Percentiles rank a stretch among this genome's conserved stretches.
Evolutionary conservation across 2,329 filamentous ascomycete species (phyloP).

Genomic region (Phialophora chinensis): DNA sequence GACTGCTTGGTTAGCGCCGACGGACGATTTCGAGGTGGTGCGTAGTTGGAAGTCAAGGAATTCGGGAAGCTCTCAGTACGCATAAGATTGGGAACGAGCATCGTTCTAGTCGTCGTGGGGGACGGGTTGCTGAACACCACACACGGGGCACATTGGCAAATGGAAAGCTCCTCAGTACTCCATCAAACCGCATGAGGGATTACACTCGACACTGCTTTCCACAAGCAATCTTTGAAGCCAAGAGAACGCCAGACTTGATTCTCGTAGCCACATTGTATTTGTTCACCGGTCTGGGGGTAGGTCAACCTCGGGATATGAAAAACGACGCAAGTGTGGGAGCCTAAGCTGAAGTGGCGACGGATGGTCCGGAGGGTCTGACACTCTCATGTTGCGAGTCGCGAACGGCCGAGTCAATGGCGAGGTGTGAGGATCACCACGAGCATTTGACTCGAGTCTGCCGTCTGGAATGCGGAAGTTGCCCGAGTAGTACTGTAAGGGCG

Average conservation of each 20-base stretch:
- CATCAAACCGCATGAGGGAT: neutral
- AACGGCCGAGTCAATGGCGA: neutral
- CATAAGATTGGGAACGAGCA: neutral
- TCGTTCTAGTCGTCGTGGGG: neutral
- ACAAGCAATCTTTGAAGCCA: neutral
- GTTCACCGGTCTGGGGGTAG: neutral
- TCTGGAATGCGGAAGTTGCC: slow-evolving; percentile 1
- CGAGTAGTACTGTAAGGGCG: neutral
- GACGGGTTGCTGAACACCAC: neutral
- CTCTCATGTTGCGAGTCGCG: neutral
- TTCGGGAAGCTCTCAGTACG: neutral
- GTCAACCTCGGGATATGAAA: neutral
- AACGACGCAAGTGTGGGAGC: neutral
- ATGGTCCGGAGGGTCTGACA: neutral
- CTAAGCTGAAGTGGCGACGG: neutral
- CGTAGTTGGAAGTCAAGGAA: neutral
- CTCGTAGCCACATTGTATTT: neutral
- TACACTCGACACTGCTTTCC: neutral
- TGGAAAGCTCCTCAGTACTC: neutral
- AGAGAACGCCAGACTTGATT: neutral
- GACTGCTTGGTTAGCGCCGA: neutral
- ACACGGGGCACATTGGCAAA: neutral
- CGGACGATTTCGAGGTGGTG: neutral
- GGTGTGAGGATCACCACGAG: neutral
- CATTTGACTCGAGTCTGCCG: neutral